Conservation (phyloP, 2,329 filamentous ascomycete genomes). For the Penicillium oxalicum region DNA sequence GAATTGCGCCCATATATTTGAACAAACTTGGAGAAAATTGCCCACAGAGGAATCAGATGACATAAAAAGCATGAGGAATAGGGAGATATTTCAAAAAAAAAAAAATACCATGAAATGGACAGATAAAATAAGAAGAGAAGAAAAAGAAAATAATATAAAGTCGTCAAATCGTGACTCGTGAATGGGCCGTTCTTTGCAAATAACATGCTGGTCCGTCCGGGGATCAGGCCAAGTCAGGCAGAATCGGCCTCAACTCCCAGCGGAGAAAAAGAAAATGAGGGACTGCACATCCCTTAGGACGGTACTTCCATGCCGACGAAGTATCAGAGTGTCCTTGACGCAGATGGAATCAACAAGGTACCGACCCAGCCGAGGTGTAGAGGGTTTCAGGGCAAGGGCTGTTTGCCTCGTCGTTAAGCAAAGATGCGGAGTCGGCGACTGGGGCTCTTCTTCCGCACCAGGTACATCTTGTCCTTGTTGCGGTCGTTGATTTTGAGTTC, state of each 20-base stretch:
- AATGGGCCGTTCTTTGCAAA: conserved; percentile 9
- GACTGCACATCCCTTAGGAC: too few relatives aligned
- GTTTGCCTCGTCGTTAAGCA: conserved; percentile 3
- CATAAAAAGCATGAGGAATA: too few relatives aligned
- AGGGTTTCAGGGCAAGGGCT: neutral
- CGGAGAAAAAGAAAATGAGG: conserved; percentile 6
- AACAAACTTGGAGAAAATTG: too few relatives aligned
- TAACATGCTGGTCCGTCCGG: neutral
- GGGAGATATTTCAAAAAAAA: too few relatives aligned
- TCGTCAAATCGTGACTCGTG: conserved; percentile 22
- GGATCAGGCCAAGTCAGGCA: conserved; percentile 2
- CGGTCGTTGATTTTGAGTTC: conserved; percentile 40
- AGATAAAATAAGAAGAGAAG: neutral
- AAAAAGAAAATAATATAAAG: conserved; percentile 1
- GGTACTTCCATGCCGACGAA: neutral
- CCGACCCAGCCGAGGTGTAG: neutral
- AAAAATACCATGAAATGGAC: too few relatives aligned
- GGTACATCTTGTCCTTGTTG: conserved; percentile 41
- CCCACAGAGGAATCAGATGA: too few relatives aligned
- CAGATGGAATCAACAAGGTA: neutral
- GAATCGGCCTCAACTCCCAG: conserved; percentile 5
- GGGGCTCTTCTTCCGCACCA: conserved; percentile 43
- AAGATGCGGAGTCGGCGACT: conserved; percentile 31
- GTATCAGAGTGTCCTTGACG: neutral
- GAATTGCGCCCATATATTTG: too few relatives aligned